These are phyloP conservation scores for Gaeumannomyces tritici DNA, from an alignment of 2,329 filamentous ascomycete genomes.

Conservation along the genomic window DNA sequence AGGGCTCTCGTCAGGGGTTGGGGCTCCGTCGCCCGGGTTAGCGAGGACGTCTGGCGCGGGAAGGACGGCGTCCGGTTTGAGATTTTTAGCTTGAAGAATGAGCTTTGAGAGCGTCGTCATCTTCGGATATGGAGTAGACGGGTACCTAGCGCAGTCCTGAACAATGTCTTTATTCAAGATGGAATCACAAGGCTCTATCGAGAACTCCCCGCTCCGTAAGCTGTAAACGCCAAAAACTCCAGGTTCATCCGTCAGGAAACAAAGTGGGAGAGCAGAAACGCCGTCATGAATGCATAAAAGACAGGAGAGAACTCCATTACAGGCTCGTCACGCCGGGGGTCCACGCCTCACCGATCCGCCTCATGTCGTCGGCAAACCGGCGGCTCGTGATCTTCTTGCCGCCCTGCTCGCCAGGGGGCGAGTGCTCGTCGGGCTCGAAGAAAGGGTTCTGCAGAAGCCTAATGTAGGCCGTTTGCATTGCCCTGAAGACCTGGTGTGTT, in stretches of 20 bases:
- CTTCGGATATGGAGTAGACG: not conserved
- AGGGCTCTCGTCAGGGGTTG: slow-evolving; percentile 36
- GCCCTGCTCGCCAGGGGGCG: slow-evolving; percentile 42
- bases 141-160: not conserved
- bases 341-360: slow-evolving; percentile 79
- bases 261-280: not conserved
- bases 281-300: not conserved
- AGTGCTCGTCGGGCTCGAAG: slow-evolving; percentile 79
- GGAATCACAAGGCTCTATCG: not conserved
- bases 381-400: slow-evolving; percentile 70
- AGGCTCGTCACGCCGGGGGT: slow-evolving; percentile 58
- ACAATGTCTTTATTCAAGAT: not conserved
- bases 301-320: slow-evolving; percentile 20
- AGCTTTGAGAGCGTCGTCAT: not conserved
- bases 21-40: slow-evolving; percentile 27
- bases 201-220: not conserved
- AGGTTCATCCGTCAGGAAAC: not conserved
- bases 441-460: slow-evolving; percentile 87
- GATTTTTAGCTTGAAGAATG: slow-evolving; percentile 23
- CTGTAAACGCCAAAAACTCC: not conserved
- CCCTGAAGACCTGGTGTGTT: slow-evolving; percentile 54
- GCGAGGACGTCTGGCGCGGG: slow-evolving; percentile 23
- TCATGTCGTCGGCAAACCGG: slow-evolving; percentile 73
- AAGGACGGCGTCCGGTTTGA: slow-evolving; percentile 27
- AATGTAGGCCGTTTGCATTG: slow-evolving; percentile 89